Conservation (phyloP, 306 rosid genomes). For the Prunus dulcis region DNA sequence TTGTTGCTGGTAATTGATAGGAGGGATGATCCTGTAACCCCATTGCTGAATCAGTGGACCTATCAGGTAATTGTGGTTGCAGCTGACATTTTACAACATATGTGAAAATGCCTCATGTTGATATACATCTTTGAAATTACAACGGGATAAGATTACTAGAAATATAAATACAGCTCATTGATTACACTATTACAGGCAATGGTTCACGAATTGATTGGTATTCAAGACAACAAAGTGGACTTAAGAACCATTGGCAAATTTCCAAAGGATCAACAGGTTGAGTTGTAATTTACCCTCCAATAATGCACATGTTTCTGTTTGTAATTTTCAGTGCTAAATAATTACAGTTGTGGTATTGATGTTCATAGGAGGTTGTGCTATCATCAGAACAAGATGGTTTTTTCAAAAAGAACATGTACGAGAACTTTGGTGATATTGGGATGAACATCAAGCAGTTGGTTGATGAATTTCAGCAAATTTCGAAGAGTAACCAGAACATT, state of each 20-base stretch:
- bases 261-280: slow-evolving; percentile 90
- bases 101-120: slow-evolving; percentile 11
- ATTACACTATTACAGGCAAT: slow-evolving; percentile 60
- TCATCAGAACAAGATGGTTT: slow-evolving; percentile 91
- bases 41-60: slow-evolving; percentile 91
- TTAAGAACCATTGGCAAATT: slow-evolving; percentile 64
- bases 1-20: slow-evolving; percentile 89
- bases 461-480: slow-evolving; percentile 89
- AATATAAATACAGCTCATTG: slow-evolving; percentile 13
- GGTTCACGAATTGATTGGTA: slow-evolving; percentile 96
- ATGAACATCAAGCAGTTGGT: slow-evolving; percentile 91
- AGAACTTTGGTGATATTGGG: slow-evolving; percentile 97
- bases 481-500: slow-evolving; percentile 86
- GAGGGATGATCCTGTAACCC: slow-evolving; percentile 96
- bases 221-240: slow-evolving; percentile 93
- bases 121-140: background rate
- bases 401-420: slow-evolving; percentile 88
- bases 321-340: slow-evolving; percentile 21
- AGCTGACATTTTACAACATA: slow-evolving; percentile 7
- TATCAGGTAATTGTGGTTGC: slow-evolving; percentile 64
- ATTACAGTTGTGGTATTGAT: slow-evolving; percentile 19
- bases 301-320: slow-evolving; percentile 9
- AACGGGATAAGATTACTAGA: background rate
- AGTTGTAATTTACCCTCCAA: slow-evolving; percentile 22
- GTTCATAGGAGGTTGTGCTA: slow-evolving; percentile 81